Base-by-base conservation (phyloP, 441 rosid species). In the Capsella rubella region DNA sequence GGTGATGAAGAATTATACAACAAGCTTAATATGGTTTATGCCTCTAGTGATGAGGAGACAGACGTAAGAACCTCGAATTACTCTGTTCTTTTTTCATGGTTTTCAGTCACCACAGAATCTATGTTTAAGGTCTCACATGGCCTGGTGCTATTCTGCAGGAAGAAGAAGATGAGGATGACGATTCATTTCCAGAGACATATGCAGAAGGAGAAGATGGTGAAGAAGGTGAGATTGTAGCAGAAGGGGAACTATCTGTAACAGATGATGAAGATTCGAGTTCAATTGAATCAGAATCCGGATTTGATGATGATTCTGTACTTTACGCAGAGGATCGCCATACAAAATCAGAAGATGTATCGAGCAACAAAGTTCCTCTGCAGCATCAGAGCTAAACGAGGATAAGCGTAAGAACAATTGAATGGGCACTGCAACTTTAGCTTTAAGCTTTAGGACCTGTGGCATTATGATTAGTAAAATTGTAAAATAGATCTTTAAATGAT, bases 1-100 rank as follows among this genome's bases (percentile, higher is more conserved):
- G 89, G 95, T 64, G 89, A 90, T 11, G 87, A 81, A 46, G 80
- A 83, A 58, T 75, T 95, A 37, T 92, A 90, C 47, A 78, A 86
- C 59, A 81, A 79, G 81, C 77, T 95, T 64, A 90, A 89, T 79
- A 81, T 86, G 63, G 78, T 87, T 67, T 92, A 95, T 79, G 84
- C 84, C 42, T 81, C 86, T 8, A 93, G 86, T 52, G 89, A 87
- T 15, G 91, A 90, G 57, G 79, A 45, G 82, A 80, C 55, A 32
- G 83, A 85, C n/a, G 68, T 72, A 25, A 56, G 70, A 25, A 16
- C 39, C 43, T 57, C 65, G 0, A 69, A 49, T 45, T 60, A 50
- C 50, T 27, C 18, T 59, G 40, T 4, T 13, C 12, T 39, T 56
- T 43, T 3, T 51, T 71, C 0, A 15, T 52, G 54, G 45, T 11